Evolutionary conservation across 163 green algal genomes (phyloP), one percentile per base, ranked within the genome.

Genomic region (Smithsoniella earleae): DNA sequence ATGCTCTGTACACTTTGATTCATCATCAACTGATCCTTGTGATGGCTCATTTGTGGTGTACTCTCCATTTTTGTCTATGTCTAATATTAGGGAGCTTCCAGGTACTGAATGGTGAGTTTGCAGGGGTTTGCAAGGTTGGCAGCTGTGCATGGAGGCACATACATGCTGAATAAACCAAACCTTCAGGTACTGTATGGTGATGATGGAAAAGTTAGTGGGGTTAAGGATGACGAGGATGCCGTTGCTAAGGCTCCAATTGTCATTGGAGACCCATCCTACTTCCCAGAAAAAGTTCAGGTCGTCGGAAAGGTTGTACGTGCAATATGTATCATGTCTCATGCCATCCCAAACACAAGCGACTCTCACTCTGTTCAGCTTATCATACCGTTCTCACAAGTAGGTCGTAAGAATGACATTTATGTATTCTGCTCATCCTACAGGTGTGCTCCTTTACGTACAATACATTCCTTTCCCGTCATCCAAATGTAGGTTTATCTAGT

Each of bases 121-220:
- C 90, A 97, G 91, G 89, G 88, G 1, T 99, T 99, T 87, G 94
- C 94, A 1, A 85, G 94, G 30, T 82, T 99, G 66, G 90, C 80
- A 10, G 94, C 94, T 0, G 94, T 99, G 75, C 96, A 97, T 77
- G 94, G 94, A 28, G 94, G 94, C 66, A 97, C 94, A 27, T 99
- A 99, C 89, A 99, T 99, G 94, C 90, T 99, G 36, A 84, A 83
- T 77, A 94, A 95, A 79, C 84, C 86, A 3, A 33, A 76, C 13
- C 43, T 81, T 25, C 66, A 87, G 83, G 89, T 94, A 36, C 82
- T 90, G 79, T 96, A 90, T 76, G 84, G 92, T 66, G 91, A 91
- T 36, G 73, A 46, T 1, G 91, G 89, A 31, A 55, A 80, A 27
- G 91, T 88, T 1, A 78, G 87, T n/a, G 94, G 94, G 46, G 94